Base-by-base conservation (phyloP, 2,329 filamentous ascomycete genomes). In the Seiridium unicorne region DNA sequence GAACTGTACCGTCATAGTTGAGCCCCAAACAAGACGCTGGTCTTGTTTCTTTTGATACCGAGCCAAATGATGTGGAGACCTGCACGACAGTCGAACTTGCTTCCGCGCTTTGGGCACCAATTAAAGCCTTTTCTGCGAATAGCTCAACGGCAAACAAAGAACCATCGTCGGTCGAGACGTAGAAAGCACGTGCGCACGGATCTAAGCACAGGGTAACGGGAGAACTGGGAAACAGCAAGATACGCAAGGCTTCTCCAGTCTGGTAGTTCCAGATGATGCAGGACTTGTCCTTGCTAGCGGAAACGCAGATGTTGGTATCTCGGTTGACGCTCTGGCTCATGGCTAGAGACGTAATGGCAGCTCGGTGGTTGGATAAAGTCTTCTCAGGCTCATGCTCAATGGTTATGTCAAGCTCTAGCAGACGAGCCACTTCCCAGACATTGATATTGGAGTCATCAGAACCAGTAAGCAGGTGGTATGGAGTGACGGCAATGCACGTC, bases 221-320 rank as follows among this genome's bases (percentile, higher is more conserved):
- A 18, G 84, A 79, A n/a, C 83, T 81, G 2, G 91, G 86, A 60
- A 98, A 86, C 46, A 98, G 82, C 64, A 96, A 87, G 3, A 93
- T 98, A 48, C 93, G 87, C 60, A 98, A 78, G 9, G 89, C 81
- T 62, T 86, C 84, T 44, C 92, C 92, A 0, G 87, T 91, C 63
- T 88, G 86, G 72, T 96, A 96, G 76, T 98, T 93, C 95, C 95
- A 99, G 62, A 96, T 82, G 68, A 97, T 89, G 67, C 92, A 92
- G 6, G 92, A 95, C 75, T 91, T 93, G 77, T 98, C 95, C 67
- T 86, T 88, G 65, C 92, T 92, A 5, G 89, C 86, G 3, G 94
- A 96, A 26, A 97, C 84, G 61, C 90, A 93, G 62, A 98, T 87
- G 73, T 91, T 94, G 61, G 89, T 89, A 68, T 88, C 85, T 13